Evolutionary conservation across 768 basidiomycete genomes (phyloP), one percentile per base, ranked within the genome.

Genomic region (Amanita pallidorosea): DNA sequence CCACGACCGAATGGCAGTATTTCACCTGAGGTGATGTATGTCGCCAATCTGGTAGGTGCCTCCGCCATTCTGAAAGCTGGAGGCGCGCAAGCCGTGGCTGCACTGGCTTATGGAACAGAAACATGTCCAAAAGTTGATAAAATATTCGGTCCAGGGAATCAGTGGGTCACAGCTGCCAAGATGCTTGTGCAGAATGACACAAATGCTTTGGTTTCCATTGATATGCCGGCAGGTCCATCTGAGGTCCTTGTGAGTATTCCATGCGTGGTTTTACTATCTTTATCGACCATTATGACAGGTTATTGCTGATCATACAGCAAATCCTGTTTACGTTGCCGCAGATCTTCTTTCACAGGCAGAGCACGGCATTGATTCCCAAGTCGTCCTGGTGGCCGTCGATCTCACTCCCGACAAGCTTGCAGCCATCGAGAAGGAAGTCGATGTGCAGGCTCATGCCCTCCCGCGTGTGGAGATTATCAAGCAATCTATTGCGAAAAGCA

Each of bases 141-240:
- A 71, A 93, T 99, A 58, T 95, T 98, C 61, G 96, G 96, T 7
- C 96, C 96, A 5, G 96, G 96, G 22, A 99, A 99, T 64, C 96
- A 98, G 65, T 99, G 94, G 92, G 96, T 99, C 20, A 99, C 95
- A 2, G 96, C 96, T 1, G 96, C 95, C 47, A 99, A 99, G 71
- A 97, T 99, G 96, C 68, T 95, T 49, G 95, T 99, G 22, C 94
- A 97, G 64, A 99, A 98, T 66, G 96, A 99, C 62, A 94, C 94
- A 11, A 88, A 94, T 59, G 95, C 96, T 7, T 67, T 94, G 55
- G 93, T 97, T 6, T 88, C 90, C 13, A 99, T 98, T 59, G 96
- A 99, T 66, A 98, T 99, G 91, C 96, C 96, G 45, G 96, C 96
- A 31, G 96, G 96, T 6, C 96, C 96, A 25, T 93, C 89, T 3